Percentiles rank a stretch among this genome's conserved stretches.
Conservation (phyloP, 768 basidiomycete genomes). For the Glaciozyma antarctica region DNA sequence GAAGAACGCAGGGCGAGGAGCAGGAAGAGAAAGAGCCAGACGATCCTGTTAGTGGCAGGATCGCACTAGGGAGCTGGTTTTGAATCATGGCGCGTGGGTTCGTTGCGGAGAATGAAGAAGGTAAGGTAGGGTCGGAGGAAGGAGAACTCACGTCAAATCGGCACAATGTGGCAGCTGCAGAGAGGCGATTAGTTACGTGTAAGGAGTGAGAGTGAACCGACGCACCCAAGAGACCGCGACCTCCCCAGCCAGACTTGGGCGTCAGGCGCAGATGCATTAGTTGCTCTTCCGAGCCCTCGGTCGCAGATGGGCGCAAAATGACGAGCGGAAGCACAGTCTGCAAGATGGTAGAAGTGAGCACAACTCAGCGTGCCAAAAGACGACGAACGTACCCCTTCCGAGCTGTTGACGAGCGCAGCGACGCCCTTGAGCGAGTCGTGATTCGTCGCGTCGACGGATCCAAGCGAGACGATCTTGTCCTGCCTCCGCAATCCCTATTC, state of each 20-base stretch:
- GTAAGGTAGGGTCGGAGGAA: not conserved
- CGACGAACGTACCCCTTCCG: slow-evolving; percentile 57
- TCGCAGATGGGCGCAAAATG: not conserved
- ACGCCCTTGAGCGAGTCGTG: slow-evolving; percentile 54
- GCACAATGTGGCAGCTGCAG: slow-evolving; percentile 23
- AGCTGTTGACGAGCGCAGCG: slow-evolving; percentile 60
- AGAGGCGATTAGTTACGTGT: not conserved
- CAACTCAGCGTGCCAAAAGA: not conserved
- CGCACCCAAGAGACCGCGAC: slow-evolving; percentile 27
- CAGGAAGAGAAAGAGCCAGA: not conserved
- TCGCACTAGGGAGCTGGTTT: not conserved
- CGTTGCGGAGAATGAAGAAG: not conserved
- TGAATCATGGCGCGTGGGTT: not conserved
- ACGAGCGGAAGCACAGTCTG: slow-evolving; percentile 7
- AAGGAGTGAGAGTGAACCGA: not conserved
- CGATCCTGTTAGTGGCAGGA: not conserved
- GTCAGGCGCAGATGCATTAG: slow-evolving; percentile 10
- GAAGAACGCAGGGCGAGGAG: not conserved
- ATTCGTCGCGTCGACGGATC: slow-evolving; percentile 48
- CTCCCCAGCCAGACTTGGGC: slow-evolving; percentile 23
- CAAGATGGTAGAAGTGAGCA: not conserved
- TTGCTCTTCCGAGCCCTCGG: not conserved
- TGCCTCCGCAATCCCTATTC: slow-evolving; percentile 56
- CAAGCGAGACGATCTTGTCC: slow-evolving; percentile 68
- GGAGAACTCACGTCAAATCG: not conserved